These are phyloP conservation scores for Paracamarosporium sp. DNA, from an alignment of 2,329 filamentous ascomycete genomes.

Conservation along the genomic window DNA sequence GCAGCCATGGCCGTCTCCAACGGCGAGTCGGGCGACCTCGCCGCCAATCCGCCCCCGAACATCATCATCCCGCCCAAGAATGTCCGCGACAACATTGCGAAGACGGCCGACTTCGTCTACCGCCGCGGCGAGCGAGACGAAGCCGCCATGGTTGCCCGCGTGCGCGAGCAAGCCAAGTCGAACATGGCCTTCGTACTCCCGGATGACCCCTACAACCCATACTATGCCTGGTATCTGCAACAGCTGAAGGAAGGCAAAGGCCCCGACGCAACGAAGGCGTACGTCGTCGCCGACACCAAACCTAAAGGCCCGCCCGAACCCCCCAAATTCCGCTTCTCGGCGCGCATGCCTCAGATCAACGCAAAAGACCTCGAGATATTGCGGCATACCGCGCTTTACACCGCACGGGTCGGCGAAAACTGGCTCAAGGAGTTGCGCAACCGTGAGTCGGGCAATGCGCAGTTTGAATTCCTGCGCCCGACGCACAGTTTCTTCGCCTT, in stretches of 20 bases:
- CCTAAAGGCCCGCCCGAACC: conserved; percentile 85
- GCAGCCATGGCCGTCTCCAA: conserved; percentile 38
- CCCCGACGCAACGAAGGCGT: conserved; percentile 62
- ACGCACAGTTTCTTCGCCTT: conserved; percentile 97
- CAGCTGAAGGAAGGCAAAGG: conserved; percentile 87
- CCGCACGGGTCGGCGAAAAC: conserved; percentile 88
- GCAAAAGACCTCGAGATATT: conserved; percentile 83
- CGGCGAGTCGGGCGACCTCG: conserved; percentile 31
- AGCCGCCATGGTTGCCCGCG: conserved; percentile 84
- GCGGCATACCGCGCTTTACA: conserved; percentile 84
- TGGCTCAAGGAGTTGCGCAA: conserved; percentile 92
- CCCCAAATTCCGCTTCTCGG: conserved; percentile 88
- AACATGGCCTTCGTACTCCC: conserved; percentile 87
- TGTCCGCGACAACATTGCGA: conserved; percentile 86
- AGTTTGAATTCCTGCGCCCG: conserved; percentile 94
- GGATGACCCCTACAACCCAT: conserved; percentile 83
- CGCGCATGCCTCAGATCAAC: conserved; percentile 96
- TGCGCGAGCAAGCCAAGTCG: conserved; percentile 81
- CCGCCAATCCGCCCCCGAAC: conserved; percentile 75
- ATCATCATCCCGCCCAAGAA: conserved; percentile 86
- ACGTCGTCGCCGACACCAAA: conserved; percentile 59
- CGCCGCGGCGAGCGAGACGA: conserved; percentile 73
- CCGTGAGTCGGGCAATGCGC: conserved; percentile 86
- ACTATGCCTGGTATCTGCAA: conserved; percentile 87
- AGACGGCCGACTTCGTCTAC: conserved; percentile 90